These are phyloP conservation scores for Xanthoconium purpureum DNA, from an alignment of 768 basidiomycete genomes.

Conservation along the genomic window DNA sequence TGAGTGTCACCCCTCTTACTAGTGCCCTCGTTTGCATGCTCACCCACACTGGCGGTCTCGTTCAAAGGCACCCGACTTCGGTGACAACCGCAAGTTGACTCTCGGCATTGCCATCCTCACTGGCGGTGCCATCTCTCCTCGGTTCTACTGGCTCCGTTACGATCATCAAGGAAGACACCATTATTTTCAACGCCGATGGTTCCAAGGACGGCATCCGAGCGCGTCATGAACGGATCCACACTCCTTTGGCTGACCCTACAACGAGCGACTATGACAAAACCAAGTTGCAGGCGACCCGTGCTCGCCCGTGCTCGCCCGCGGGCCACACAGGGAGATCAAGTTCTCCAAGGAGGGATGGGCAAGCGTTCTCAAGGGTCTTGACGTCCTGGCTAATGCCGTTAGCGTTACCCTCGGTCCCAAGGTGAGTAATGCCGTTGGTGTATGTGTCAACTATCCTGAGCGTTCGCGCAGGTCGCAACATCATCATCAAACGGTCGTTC, in stretches of 20 bases:
- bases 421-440: slow-evolving; percentile 26
- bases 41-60: no score
- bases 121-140: slow-evolving; percentile 93
- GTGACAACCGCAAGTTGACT: slow-evolving; percentile 98
- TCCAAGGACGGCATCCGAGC: slow-evolving; percentile 86
- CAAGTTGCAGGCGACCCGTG: slow-evolving; percentile 80
- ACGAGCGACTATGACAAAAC: slow-evolving; percentile 93
- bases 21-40: no score
- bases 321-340: slow-evolving; percentile 93
- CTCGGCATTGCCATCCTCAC: slow-evolving; percentile 96
- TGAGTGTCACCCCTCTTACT: slow-evolving; percentile 79
- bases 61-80: slow-evolving; percentile 52
- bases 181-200: slow-evolving; percentile 90
- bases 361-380: slow-evolving; percentile 91
- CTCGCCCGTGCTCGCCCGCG: slow-evolving; percentile 52
- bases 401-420: slow-evolving; percentile 96
- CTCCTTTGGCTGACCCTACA: slow-evolving; percentile 72
- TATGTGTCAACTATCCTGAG: not conserved
- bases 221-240: slow-evolving; percentile 93
- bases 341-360: slow-evolving; percentile 96
- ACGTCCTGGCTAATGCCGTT: slow-evolving; percentile 95
- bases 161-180: slow-evolving; percentile 97
- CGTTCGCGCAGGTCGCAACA: slow-evolving; percentile 71
- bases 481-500: slow-evolving; percentile 94
- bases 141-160: slow-evolving; percentile 90